Evolutionary conservation across 163 green algal genomes (phyloP).

Genomic region (Chlorella variabilis): DNA sequence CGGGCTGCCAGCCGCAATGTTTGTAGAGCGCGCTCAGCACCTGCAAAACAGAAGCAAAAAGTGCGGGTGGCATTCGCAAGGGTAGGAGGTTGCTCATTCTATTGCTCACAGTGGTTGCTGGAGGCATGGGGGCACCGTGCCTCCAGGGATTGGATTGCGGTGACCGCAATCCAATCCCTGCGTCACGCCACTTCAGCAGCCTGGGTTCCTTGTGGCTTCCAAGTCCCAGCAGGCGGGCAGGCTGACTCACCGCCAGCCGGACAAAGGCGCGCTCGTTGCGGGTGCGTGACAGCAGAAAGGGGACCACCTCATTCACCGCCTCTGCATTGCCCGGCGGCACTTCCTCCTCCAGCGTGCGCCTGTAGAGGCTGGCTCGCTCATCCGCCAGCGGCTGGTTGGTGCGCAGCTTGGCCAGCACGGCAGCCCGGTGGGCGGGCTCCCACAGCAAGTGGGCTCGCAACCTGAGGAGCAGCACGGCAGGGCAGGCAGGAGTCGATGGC

Average conservation of each 20-base stretch:
- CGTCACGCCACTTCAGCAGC: no score
- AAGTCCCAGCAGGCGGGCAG: not conserved
- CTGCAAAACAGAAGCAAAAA: no score
- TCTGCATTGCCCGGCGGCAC: not conserved
- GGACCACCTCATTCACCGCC: not conserved
- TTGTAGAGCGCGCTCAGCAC: not conserved
- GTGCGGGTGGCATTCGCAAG: no score
- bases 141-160: no score
- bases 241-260: not conserved
- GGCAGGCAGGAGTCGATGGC: no score
- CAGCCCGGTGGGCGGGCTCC: not conserved
- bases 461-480: no score
- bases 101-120: no score
- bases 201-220: not conserved
- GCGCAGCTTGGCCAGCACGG: not conserved
- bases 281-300: not conserved
- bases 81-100: no score
- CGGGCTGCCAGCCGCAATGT: no score
- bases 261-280: not conserved
- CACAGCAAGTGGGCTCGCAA: not conserved
- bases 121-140: no score
- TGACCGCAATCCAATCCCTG: no score
- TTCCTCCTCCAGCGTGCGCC: not conserved
- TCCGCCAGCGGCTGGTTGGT: not conserved
- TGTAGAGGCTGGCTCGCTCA: not conserved